Evolutionary conservation across 176 grass and related monocot genomes (phyloP).

Genomic region (Hyparrhenia diplandra): DNA sequence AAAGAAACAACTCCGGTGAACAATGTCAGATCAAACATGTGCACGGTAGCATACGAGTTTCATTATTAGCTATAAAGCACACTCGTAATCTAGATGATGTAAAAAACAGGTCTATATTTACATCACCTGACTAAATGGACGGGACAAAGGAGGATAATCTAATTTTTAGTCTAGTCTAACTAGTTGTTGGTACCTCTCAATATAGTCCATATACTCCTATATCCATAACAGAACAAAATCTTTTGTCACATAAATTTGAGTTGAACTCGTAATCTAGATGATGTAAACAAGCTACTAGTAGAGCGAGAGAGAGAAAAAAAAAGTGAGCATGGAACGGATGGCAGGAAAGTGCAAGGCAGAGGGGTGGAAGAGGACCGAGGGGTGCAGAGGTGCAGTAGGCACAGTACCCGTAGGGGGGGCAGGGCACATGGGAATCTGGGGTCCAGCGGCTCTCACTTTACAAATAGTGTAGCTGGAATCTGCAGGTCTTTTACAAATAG

Average conservation of each 20-base stretch:
- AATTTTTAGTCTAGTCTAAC: too few relatives aligned
- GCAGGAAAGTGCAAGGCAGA: constrained; percentile 15
- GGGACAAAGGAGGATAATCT: too few relatives aligned
- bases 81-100: too few relatives aligned
- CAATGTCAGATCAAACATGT: background rate
- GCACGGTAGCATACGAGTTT: background rate
- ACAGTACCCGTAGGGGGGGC: constrained; percentile 25
- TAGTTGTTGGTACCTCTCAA: too few relatives aligned
- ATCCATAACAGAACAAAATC: background rate
- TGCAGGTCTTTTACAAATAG: constrained; percentile 49
- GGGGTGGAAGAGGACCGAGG: background rate
- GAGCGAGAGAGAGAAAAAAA: background rate
- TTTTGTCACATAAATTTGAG: too few relatives aligned
- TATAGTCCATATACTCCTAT: background rate
- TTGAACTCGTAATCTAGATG: too few relatives aligned
- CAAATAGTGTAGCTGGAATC: too few relatives aligned
- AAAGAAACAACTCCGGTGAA: background rate
- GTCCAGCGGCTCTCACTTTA: constrained; percentile 41
- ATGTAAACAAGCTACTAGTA: background rate
- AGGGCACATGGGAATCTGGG: constrained; percentile 57
- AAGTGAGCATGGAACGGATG: background rate
- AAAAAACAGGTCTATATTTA: too few relatives aligned
- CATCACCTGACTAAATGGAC: too few relatives aligned
- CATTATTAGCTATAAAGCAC: too few relatives aligned
- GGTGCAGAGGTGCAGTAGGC: background rate